phyloP scores from a whole-genome alignment of 2,329 filamentous ascomycete species.

The Ascosphaera aggregata region DNA sequence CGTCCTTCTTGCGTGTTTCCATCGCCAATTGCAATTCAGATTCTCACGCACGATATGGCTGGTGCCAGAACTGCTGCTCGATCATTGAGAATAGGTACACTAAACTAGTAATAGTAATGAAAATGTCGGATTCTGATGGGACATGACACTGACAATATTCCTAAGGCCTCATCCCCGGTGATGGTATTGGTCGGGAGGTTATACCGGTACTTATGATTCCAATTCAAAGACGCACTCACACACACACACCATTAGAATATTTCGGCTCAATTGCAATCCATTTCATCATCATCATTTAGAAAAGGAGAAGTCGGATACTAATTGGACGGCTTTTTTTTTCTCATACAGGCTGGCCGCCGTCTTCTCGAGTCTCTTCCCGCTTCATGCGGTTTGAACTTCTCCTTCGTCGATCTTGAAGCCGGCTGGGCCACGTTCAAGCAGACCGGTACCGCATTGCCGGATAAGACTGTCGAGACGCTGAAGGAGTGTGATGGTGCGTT shows the following conservation, averaged over 20 bases:
- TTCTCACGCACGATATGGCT: neutral
- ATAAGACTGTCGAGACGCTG: slow-evolving; percentile 73
- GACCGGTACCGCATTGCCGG: slow-evolving; percentile 69
- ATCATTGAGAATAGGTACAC: neutral
- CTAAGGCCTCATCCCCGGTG: slow-evolving; percentile 71
- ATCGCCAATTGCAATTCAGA: neutral
- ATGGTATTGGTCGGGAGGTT: slow-evolving; percentile 96
- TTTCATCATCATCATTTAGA: too few species aligned
- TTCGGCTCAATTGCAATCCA: too few species aligned
- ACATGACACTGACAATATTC: slow-evolving; percentile 3
- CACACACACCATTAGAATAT: too few species aligned
- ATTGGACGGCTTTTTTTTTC: too few species aligned
- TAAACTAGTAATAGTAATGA: too few species aligned
- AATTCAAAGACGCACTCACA: too few species aligned
- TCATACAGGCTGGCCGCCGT: slow-evolving; percentile 46
- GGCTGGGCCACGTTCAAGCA: slow-evolving; percentile 86
- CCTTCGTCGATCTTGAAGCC: slow-evolving; percentile 78
- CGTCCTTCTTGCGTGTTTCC: too few species aligned
- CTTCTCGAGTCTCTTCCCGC: slow-evolving; percentile 79
- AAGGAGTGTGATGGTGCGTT: slow-evolving; percentile 90
- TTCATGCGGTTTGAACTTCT: slow-evolving; percentile 84
- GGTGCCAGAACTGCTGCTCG: neutral
- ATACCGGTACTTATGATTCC: slow-evolving; percentile 42
- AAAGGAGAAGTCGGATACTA: too few species aligned
- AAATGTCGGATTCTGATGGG: too few species aligned